Evolutionary conservation across 495 filamentous ascomycete species (phyloP), one percentile per base, ranked within the genome.

Genomic region (Podospora comata): DNA sequence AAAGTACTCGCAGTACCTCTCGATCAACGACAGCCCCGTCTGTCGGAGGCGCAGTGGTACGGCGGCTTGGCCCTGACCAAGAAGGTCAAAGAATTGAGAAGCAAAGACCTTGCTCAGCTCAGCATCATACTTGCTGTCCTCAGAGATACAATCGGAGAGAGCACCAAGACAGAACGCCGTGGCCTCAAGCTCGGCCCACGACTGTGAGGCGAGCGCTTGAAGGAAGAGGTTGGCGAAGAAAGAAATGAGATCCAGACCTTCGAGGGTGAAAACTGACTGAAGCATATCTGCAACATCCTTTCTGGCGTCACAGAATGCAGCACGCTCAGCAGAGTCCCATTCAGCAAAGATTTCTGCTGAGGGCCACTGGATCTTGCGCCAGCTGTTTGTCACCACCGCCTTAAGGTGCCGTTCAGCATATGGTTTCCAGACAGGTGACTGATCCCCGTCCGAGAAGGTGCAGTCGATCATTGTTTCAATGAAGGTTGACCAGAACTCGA

Each of bases 401-500:
- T 86, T 81, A 30, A 91, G 74, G 60, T 78, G 78, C 54, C 75
- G 72, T 20, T 81, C 69, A 6, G 77, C 74, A 15, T 73, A 72
- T 39, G 76, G 76, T 57, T 76, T 74, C 77, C 79, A 81, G 27
- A 64, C 60, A 5, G 64, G 64, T 7, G 56, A 20, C 1, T 65
- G 56, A 62, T 65, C 67, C 62, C 73, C 71, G 53, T 73, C 79
- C 5, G 77, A 76, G 60, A 76, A 80, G 3, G 80, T 76, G 30
- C 66, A 70, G 77, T 85, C 79, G 16, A 75, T 70, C 68, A 84
- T 73, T 58, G 82, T 85, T 72, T 90, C 90, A 23, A 88, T 84
- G 68, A 87, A 90, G 3, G 84, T 85, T 13, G 84, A 90, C 93
- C 94, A 97, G 79, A 94, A 97, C 69, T 97, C 91, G 30, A 97